Base-by-base conservation (phyloP, 2,329 filamentous ascomycete genomes). In the Ustulina deusta region DNA sequence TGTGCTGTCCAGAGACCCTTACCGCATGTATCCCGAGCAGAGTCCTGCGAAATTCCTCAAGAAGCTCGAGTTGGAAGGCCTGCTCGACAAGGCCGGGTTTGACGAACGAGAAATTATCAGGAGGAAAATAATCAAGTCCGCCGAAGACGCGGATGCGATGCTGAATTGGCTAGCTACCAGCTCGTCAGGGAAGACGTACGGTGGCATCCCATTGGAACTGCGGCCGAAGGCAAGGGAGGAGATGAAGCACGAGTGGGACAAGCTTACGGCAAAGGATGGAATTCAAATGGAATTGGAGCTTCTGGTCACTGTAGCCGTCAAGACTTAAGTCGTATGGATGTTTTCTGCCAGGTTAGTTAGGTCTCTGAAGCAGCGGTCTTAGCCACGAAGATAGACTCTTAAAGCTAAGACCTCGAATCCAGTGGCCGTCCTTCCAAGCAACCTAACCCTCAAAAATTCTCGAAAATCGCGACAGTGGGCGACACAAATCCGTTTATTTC, bases 181-280 rank as follows among this genome's bases (percentile, higher is more conserved):
- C 61, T 77, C 76, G 25, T 78, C 76, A 3, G 76, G 76, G 29
- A 76, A 76, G 67, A 78, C 75, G 17, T 78, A 77, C 51, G 76
- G 76, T 2, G 73, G 73, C 4, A 74, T 78, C 44, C 76, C 76
- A 11, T 51, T 72, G 2, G 73, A 78, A n/a, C 38, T 78, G 56
- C 69, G 74, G 36, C 73, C 74, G 0, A 62, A 57, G 20, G 76
- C 75, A 1, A 72, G 73, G 48, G 70, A 75, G 64, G 75, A 76
- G 56, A 78, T 78, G 76, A 75, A 69, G 56, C 49, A 22, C 17
- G 75, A 77, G 40, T 78, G 76, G 76, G 71, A 76, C 7, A 75
- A 76, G 51, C 27, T 76, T 15, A 68, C 57, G 10, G 75, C 71
- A 0, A 60, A 75, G 20, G 69, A 74, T 17, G 75, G 75, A 6